These are phyloP conservation scores for Colletotrichum somersetense DNA, from an alignment of 2,329 filamentous ascomycete species.

Conservation along the genomic window DNA sequence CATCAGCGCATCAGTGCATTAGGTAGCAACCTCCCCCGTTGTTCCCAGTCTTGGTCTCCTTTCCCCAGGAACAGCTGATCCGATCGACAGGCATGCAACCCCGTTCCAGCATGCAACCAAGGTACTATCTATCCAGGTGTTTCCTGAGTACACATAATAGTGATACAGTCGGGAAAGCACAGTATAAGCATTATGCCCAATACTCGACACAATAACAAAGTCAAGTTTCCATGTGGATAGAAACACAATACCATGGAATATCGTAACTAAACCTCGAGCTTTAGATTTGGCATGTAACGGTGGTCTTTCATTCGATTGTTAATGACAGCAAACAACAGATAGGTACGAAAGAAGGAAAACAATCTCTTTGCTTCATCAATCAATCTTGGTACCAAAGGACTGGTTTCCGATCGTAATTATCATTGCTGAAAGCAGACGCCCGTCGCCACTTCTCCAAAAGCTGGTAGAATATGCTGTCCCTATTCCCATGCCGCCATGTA, in stretches of 20 bases:
- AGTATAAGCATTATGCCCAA: no score
- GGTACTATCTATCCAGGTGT: no score
- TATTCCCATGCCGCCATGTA: background rate
- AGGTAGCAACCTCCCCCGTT: background rate
- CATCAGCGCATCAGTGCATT: background rate
- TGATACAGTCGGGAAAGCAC: no score
- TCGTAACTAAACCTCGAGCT: no score
- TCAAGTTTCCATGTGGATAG: no score
- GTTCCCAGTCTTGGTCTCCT: background rate
- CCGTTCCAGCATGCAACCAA: background rate
- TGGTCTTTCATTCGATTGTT: background rate
- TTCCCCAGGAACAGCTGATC: conserved; percentile 12
- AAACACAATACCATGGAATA: no score
- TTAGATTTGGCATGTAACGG: background rate
- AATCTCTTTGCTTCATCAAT: background rate
- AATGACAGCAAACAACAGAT: background rate
- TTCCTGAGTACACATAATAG: no score
- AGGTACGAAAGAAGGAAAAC: background rate
- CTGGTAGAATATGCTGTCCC: background rate
- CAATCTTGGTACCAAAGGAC: background rate
- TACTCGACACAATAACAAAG: no score
- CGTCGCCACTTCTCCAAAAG: background rate
- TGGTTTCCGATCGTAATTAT: background rate
- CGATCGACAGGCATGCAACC: conserved; percentile 12
- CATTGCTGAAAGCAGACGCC: conserved; percentile 8